Evolutionary conservation across 2,329 filamentous ascomycete species (phyloP).

Genomic region (Cercospora zeae-maydis): DNA sequence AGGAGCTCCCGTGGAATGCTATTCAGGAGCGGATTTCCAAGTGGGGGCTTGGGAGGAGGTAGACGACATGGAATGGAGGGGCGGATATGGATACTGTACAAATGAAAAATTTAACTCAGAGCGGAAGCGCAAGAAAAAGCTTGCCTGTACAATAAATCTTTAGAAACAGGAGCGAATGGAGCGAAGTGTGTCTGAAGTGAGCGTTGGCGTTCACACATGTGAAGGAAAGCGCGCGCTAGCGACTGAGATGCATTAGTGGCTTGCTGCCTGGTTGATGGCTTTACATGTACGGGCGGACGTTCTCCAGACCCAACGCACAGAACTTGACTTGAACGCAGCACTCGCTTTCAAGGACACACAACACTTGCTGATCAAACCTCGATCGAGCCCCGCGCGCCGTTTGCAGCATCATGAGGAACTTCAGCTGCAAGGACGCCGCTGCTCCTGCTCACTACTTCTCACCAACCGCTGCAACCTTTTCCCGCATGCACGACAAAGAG

Average conservation of each 20-base stretch:
- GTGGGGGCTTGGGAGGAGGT: conserved; percentile 70
- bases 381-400: too few relatives aligned
- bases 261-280: not conserved
- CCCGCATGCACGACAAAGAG: not conserved
- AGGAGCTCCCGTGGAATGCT: conserved; percentile 75
- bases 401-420: too few relatives aligned
- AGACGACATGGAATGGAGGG: too few relatives aligned
- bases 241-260: not conserved
- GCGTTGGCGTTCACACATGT: not conserved
- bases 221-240: not conserved
- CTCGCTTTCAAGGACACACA: not conserved
- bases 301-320: too few relatives aligned
- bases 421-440: too few relatives aligned
- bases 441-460: too few relatives aligned
- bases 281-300: too few relatives aligned
- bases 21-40: conserved; percentile 80
- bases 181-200: not conserved
- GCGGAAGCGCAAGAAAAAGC: not conserved
- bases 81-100: not conserved
- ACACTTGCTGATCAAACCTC: too few relatives aligned
- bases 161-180: not conserved
- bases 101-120: not conserved
- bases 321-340: not conserved
- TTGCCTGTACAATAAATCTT: not conserved
- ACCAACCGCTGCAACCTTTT: too few relatives aligned